Percentiles rank a stretch among this genome's conserved stretches.
Conservation (phyloP, 768 basidiomycete species). For the Podaxis pistillaris region DNA sequence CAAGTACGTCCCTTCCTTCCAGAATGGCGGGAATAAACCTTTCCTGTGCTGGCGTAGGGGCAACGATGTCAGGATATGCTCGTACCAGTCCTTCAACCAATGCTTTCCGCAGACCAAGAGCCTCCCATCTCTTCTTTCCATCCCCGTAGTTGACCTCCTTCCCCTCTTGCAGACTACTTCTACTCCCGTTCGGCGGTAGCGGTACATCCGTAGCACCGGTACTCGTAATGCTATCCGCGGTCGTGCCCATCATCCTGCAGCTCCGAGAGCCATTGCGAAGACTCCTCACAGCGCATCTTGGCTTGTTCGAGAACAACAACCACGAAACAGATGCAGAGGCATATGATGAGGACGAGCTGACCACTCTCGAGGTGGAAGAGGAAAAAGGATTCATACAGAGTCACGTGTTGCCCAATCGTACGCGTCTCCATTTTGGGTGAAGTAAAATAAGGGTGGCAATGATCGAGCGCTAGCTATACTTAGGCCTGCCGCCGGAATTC, state of each 20-base stretch:
- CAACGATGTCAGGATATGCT: conserved; percentile 61
- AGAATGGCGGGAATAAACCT: conserved; percentile 63
- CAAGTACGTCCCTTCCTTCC: conserved; percentile 53
- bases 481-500: neutral
- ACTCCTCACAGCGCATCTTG: neutral
- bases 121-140: conserved; percentile 37
- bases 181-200: neutral
- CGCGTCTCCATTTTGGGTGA: neutral
- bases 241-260: neutral
- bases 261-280: neutral
- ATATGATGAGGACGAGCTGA: neutral
- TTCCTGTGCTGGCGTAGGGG: conserved; percentile 59
- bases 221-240: neutral
- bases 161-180: neutral
- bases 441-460: neutral
- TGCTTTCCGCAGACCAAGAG: conserved; percentile 48
- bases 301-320: neutral
- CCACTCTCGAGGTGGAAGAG: conserved; percentile 18
- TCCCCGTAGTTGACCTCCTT: neutral
- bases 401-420: conserved; percentile 22
- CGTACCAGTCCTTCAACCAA: conserved; percentile 47
- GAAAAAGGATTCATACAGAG: conserved; percentile 22
- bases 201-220: too few species aligned
- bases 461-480: neutral
- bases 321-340: neutral